Evolutionary conservation across 2,329 filamentous ascomycete species (phyloP).

Genomic region (Aspergillus flavus): DNA sequence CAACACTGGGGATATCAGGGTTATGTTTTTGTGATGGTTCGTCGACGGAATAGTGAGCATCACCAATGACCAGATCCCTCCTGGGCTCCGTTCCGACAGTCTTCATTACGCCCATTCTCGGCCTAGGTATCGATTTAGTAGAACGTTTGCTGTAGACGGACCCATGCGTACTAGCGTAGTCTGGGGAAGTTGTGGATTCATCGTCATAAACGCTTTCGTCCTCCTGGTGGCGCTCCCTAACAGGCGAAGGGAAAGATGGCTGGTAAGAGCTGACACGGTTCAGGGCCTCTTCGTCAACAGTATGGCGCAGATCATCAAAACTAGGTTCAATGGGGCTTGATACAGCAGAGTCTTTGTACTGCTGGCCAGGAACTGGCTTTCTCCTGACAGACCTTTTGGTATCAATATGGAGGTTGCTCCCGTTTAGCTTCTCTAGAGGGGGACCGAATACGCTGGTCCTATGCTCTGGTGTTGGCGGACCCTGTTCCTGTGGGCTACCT

Average conservation of each 20-base stretch:
- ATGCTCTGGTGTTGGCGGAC: constrained; percentile 23
- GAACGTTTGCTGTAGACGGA: constrained; percentile 52
- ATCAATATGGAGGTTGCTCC: constrained; percentile 33
- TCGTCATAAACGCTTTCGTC: constrained; percentile 59
- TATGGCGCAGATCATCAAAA: constrained; percentile 45
- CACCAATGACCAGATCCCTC: constrained; percentile 49
- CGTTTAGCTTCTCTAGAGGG: constrained; percentile 12
- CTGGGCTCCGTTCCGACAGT: constrained; percentile 66
- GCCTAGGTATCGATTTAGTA: constrained; percentile 52
- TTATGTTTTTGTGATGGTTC: constrained; percentile 35
- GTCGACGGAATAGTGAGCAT: constrained; percentile 47
- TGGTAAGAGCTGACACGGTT: constrained; percentile 48
- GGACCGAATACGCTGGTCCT: constrained; percentile 9
- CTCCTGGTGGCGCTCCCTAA: constrained; percentile 30
- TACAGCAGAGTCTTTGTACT: constrained; percentile 18
- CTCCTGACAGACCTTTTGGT: constrained; percentile 51
- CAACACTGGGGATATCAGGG: constrained; percentile 69
- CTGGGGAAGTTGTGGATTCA: constrained; percentile 67
- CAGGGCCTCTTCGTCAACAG: constrained; percentile 53
- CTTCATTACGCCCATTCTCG: constrained; percentile 77
- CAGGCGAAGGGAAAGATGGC: constrained; percentile 29
- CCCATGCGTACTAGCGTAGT: constrained; percentile 73
- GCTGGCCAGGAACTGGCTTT: constrained; percentile 55
- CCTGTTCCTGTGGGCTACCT: constrained; percentile 32
- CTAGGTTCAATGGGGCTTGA: constrained; percentile 35